Evolutionary conservation across 139 green algal genomes (phyloP).

Genomic region (Chlamydomonas schloesseri): DNA sequence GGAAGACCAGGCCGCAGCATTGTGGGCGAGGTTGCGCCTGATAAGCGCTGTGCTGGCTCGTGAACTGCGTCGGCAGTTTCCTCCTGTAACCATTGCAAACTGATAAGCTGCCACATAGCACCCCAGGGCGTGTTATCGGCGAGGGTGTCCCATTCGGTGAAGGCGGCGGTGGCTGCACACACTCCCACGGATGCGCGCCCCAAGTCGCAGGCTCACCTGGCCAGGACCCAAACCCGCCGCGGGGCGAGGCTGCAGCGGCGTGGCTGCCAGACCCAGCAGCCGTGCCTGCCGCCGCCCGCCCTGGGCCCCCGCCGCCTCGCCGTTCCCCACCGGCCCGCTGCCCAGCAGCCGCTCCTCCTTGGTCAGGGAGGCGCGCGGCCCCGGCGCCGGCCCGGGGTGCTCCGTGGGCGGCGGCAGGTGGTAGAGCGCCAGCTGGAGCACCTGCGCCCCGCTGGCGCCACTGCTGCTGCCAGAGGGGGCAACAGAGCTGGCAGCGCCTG

Average conservation of each 20-base stretch:
- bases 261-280: not conserved
- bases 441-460: not conserved
- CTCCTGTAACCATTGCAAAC: too few relatives aligned
- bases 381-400: not conserved
- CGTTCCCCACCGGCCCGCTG: too few relatives aligned
- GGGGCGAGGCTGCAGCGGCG: slow-evolving; percentile 5
- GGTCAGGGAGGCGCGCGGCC: not conserved
- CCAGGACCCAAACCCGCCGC: not conserved
- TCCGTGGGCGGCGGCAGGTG: slow-evolving; percentile 11
- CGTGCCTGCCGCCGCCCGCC: not conserved
- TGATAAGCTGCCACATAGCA: too few relatives aligned
- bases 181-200: too few relatives aligned
- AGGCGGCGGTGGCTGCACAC: too few relatives aligned
- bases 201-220: not conserved
- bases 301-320: not conserved
- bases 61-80: too few relatives aligned
- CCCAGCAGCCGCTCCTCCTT: too few relatives aligned
- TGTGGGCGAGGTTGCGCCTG: too few relatives aligned
- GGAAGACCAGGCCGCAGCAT: too few relatives aligned
- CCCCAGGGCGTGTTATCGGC: too few relatives aligned
- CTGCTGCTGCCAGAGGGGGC: not conserved
- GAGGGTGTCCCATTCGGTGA: too few relatives aligned
- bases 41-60: too few relatives aligned
- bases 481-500: not conserved
- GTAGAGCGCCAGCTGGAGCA: slow-evolving; percentile 15